Conservation (phyloP, 345 rosid species). For the Euphorbia pulcherrima region DNA sequence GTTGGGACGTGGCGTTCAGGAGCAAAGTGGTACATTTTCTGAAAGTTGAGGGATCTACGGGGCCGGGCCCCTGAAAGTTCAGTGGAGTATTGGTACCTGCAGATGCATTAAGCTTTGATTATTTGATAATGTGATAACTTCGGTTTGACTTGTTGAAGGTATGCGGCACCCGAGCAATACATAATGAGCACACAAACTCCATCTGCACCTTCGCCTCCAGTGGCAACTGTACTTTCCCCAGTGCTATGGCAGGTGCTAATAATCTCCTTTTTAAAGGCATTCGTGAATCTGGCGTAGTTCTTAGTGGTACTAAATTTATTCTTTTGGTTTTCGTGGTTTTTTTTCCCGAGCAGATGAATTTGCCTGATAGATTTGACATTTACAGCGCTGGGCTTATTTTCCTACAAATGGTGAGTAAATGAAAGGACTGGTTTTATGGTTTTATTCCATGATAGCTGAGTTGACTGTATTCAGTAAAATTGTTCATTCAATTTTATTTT, state of each 20-base stretch:
- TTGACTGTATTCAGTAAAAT: not conserved
- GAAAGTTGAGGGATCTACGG: no score
- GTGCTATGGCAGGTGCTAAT: constrained; percentile 89
- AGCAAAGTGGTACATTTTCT: no score
- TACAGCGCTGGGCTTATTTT: constrained; percentile 89
- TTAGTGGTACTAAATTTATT: not conserved
- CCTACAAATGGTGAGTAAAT: constrained; percentile 76
- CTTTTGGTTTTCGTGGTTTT: constrained; percentile 16
- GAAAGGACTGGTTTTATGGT: constrained; percentile 9
- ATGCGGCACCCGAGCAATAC: constrained; percentile 95
- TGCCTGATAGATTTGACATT: constrained; percentile 93
- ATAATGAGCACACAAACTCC: constrained; percentile 99
- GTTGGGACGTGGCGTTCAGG: no score
- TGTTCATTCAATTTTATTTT: not conserved
- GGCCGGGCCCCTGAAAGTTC: no score
- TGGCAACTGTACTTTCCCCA: constrained; percentile 93
- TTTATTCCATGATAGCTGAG: not conserved
- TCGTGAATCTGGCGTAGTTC: constrained; percentile 14
- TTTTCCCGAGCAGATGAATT: constrained; percentile 64
- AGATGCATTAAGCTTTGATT: no score
- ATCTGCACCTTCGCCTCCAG: constrained; percentile 96
- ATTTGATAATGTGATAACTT: constrained; percentile 4
- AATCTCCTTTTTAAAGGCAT: constrained; percentile 7
- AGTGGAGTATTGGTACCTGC: no score
- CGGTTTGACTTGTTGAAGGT: constrained; percentile 42